Percentiles rank a stretch among this genome's conserved stretches.
phyloP scores from a whole-genome alignment of 169 alveolate genomes.

The Plasmodium inui region DNA sequence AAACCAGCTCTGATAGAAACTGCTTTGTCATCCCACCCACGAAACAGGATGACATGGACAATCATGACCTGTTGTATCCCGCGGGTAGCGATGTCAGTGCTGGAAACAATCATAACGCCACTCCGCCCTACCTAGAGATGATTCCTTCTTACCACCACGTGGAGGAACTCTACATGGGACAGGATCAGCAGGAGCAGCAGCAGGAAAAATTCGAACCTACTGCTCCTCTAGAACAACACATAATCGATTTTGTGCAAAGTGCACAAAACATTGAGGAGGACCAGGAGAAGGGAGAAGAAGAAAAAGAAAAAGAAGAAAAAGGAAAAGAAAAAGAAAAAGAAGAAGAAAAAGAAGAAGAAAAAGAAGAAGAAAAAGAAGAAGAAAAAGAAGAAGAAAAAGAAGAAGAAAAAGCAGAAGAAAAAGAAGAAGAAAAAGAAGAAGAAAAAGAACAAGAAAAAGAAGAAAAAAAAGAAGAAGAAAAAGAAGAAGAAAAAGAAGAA shows the following conservation, averaged over 20 bases:
- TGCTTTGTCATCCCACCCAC: not conserved
- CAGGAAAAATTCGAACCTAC: not conserved
- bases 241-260: not conserved
- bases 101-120: not conserved
- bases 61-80: not conserved
- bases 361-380: no score
- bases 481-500: no score
- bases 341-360: no score
- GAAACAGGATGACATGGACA: not conserved
- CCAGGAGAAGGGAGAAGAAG: not conserved
- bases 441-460: no score
- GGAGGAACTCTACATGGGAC: not conserved
- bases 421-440: no score
- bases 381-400: no score
- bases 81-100: not conserved
- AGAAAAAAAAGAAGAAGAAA: no score
- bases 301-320: no score
- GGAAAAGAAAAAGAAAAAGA: no score
- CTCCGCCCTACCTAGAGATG: not conserved
- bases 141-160: not conserved
- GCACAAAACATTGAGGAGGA: not conserved
- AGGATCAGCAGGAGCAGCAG: not conserved
- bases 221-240: not conserved
- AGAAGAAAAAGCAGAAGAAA: no score
- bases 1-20: not conserved